Evolutionary conservation across 805 yeast species (phyloP), one percentile per base, ranked within the genome.

Genomic region (Cyberlindnera subsufficiens): DNA sequence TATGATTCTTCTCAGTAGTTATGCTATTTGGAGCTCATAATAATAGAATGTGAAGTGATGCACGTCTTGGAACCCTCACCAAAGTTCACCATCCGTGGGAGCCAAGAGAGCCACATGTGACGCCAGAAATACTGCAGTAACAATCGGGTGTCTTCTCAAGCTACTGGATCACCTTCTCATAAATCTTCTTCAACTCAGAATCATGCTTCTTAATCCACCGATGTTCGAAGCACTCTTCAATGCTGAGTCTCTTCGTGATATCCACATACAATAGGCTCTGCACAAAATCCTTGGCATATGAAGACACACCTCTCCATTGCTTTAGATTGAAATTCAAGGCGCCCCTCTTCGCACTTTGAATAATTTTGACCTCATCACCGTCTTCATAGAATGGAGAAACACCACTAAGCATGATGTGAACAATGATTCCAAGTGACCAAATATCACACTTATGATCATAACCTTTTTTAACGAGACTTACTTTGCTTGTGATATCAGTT

Each of bases 341-440:
- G 1, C 80, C 80, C 4, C 33, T 40, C 42, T 59, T 64, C 0
- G 74, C 75, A 41, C 67, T 69, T 30, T 57, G 53, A n/a, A 72
- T 64, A 8, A 74, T 72, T 17, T 58, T 51, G 14, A 61, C 56
- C 30, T 64, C 69, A 16, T 70, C 62, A 3, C 76, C 73, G 39
- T 70, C 67, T 3, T 66, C 72, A 50, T 73, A 77, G 51, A 81
- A 81, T 6, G 87, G 86, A 0, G 86, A 80, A 3, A 78, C 67
- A 0, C 86, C 86, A 33, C 80, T 77, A 14, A 80, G 59, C 59
- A 82, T 60, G 11, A 81, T 77, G 58, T 79, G 79, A 4, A 71
- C 53, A 14, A 81, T 71, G 0, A 82, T 72, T 0, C 88, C 88
- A 4, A 82, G 52, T 1, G 88, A 81, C 89, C 88, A 82, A 32